phyloP scores from a whole-genome alignment of 1,139 yeast species.

The Nakaseomyces bracarensis region DNA sequence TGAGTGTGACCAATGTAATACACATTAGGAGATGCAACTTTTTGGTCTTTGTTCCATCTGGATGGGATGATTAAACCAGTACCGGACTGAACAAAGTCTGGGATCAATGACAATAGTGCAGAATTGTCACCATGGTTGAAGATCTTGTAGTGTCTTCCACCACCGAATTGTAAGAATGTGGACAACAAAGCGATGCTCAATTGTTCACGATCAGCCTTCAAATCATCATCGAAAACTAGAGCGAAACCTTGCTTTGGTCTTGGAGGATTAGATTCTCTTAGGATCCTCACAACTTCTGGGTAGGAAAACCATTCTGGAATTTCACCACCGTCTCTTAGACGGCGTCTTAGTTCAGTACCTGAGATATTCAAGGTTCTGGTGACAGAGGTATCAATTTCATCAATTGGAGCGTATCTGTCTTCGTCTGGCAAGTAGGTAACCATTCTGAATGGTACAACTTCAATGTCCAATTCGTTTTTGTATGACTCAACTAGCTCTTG shows the following conservation, averaged over 20 bases:
- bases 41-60: slow-evolving; percentile 31
- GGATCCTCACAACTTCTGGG: slow-evolving; percentile 87
- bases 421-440: slow-evolving; percentile 93
- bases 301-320: slow-evolving; percentile 97
- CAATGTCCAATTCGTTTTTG: slow-evolving; percentile 71
- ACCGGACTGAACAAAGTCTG: slow-evolving; percentile 83
- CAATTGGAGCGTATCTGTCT: slow-evolving; percentile 92
- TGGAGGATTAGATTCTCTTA: slow-evolving; percentile 92
- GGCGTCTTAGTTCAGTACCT: slow-evolving; percentile 88
- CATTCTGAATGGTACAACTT: slow-evolving; percentile 94
- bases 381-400: slow-evolving; percentile 72
- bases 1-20: slow-evolving; percentile 40
- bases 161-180: slow-evolving; percentile 79
- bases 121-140: slow-evolving; percentile 32
- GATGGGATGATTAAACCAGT: slow-evolving; percentile 72
- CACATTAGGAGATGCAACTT: slow-evolving; percentile 40
- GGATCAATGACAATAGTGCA: slow-evolving; percentile 38
- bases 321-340: slow-evolving; percentile 75
- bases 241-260: slow-evolving; percentile 85
- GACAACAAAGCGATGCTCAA: slow-evolving; percentile 81
- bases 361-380: slow-evolving; percentile 79
- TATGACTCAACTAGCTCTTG: slow-evolving; percentile 76
- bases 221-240: slow-evolving; percentile 38
- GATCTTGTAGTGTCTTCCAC: slow-evolving; percentile 77
- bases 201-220: slow-evolving; percentile 39